These are phyloP conservation scores for Xylaria sp. DNA, from an alignment of 2,329 filamentous ascomycete genomes.

Conservation along the genomic window DNA sequence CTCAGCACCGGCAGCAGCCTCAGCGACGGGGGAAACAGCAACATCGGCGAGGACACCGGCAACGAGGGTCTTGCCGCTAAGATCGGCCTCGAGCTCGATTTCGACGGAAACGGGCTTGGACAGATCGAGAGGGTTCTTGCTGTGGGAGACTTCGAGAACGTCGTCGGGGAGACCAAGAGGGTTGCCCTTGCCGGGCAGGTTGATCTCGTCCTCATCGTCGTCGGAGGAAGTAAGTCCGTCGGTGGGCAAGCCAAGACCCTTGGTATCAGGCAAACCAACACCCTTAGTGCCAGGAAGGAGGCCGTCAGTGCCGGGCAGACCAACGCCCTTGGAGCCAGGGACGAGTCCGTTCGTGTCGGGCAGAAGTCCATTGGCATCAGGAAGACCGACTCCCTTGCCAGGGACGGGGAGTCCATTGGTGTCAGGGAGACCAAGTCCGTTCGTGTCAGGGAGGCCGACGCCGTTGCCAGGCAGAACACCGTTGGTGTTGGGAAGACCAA, in stretches of 20 bases:
- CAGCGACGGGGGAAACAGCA: constrained; percentile 38
- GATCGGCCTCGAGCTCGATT: constrained; percentile 25
- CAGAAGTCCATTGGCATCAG: not conserved
- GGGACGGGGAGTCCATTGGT: not conserved
- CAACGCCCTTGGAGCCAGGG: not conserved
- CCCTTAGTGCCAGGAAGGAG: not conserved
- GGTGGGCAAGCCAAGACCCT: constrained; percentile 15
- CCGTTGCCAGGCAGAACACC: not conserved
- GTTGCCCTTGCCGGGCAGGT: not conserved
- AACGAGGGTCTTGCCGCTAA: constrained; percentile 26
- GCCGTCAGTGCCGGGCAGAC: not conserved
- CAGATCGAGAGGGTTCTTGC: constrained; percentile 14
- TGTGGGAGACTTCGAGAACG: constrained; percentile 15
- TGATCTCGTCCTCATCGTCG: not conserved
- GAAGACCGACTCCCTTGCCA: not conserved
- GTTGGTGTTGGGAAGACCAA: not conserved
- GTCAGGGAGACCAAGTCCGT: not conserved
- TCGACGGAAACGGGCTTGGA: constrained; percentile 23
- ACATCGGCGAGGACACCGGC: constrained; percentile 28
- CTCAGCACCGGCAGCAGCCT: constrained; percentile 24
- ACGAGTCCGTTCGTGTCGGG: not conserved
- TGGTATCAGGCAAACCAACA: not conserved
- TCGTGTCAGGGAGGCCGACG: not conserved
- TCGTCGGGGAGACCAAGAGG: not conserved
- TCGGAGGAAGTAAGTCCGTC: not conserved